Evolutionary conservation across 2,329 filamentous ascomycete genomes (phyloP), one percentile per base, ranked within the genome.

Genomic region (Hypoxylon sp.): DNA sequence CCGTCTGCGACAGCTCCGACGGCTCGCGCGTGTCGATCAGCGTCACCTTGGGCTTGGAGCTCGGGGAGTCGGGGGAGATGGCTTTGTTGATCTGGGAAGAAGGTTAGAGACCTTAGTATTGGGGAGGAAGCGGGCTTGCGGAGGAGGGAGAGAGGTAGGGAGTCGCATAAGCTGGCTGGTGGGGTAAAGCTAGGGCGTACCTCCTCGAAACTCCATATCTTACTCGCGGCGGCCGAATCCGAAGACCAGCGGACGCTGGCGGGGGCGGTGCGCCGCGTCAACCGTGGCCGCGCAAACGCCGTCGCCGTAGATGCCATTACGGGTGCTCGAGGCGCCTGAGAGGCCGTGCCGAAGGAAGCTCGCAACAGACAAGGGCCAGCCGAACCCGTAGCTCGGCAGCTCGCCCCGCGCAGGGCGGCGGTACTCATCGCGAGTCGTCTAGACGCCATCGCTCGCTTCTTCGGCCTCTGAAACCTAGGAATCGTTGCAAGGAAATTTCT

Each of bases 1-100:
- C 91, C 7, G 86, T 87, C 5, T 81, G 77, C 52, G 79, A 72
- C 64, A 91, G 86, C 77, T 96, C 93, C 67, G 73, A 71, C 1
- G 91, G 90, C 76, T 95, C 91, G 76, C 92, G 91, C 54, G 90
- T 86, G 78, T 94, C 91, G 72, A 77, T 73, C 2, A 77, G 59
- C 18, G 60, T 70, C 1, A 67, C 45, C 44, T 54, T 50, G 14
- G 53, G n/a, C 6, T 26, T 14, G 36, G 54, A 40, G 22, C 38
- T 2, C 9, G 65, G 30, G 56, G 55, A 28, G 46, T 2, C 7
- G 46, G 46, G 44, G 11, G 56, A 8, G 53, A 61, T 51, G 28
- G 71, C 70, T 55, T 53, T 42, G 58, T 68, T 59, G 68, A 74
- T 67, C 73, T 72, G 46, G n/a, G n/a, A 2, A 32, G n/a, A 38